Base-by-base conservation (phyloP, 305 asterid species). In the Fraxinus ornus region DNA sequence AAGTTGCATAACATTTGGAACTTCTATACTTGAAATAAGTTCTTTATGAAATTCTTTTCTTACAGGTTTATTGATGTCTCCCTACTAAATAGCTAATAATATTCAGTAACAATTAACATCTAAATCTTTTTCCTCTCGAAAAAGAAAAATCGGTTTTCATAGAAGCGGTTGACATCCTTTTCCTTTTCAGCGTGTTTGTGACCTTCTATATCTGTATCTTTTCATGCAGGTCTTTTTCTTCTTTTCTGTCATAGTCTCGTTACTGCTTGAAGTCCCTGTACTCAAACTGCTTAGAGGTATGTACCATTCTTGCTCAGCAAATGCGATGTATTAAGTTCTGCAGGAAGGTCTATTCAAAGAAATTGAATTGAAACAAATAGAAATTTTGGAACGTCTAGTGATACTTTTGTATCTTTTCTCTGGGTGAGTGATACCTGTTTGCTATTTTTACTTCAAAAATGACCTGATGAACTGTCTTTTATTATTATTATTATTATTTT, bases 221-320 rank as follows among this genome's bases (percentile, higher is more conserved):
- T 26, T 80, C 39, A 24, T 91, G 86, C 95, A 96, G 99, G 93
- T 93, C 62, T 96, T 96, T 90, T 82, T 92, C 89, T 75, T 92
- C 88, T 96, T 94, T 89, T 94, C 99, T 35, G 72, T 91, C 72
- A 78, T 82, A 7, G 82, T 78, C 80, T 92, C 99, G 52, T 77
- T 91, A 79, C 84, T 91, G 77, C 92, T 94, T 76, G 94, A 92
- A 89, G 87, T 90, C 85, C 81, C 91, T 82, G 90, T 90, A 13
- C 89, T 84, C 12, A 83, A 89, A 88, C 86, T 96, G 39, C 88
- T 92, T 78, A 92, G 90, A 91, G 99, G 99, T 96, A 86, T 77
- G 91, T 21, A 64, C 74, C 10, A 24, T 78, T 81, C 79, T 19
- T 39, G 3, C 36, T 33, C 36, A 33, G 36, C 36, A 33, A 33